These are phyloP conservation scores for Lipomyces sp. DNA, from an alignment of 805 yeast genomes.

Conservation along the genomic window DNA sequence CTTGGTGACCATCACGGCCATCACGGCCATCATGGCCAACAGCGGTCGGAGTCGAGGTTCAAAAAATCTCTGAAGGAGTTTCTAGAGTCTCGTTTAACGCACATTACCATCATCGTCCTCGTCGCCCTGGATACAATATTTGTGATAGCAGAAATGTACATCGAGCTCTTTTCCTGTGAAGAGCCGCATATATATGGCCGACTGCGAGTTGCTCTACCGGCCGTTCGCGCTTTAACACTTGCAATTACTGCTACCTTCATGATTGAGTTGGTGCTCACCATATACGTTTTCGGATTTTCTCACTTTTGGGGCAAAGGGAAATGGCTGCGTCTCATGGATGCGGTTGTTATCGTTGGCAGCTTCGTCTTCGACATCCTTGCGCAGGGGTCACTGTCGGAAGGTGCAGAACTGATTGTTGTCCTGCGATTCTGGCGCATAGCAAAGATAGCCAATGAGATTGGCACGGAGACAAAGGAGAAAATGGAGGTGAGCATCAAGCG, in stretches of 20 bases:
- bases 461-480: neutral
- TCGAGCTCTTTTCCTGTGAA: neutral
- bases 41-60: no score
- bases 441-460: neutral
- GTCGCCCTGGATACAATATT: neutral
- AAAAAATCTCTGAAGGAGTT: neutral
- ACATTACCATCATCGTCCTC: slow-evolving; percentile 1
- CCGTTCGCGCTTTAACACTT: neutral
- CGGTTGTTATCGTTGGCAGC: slow-evolving; percentile 7
- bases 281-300: neutral
- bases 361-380: neutral
- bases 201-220: neutral
- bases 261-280: neutral
- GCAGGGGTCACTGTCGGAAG: slow-evolving; percentile 1
- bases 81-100: neutral
- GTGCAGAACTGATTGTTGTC: slow-evolving; percentile 3
- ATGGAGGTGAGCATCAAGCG: neutral
- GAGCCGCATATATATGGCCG: neutral
- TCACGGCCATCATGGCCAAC: no score
- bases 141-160: neutral
- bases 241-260: neutral
- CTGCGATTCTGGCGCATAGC: slow-evolving; percentile 10
- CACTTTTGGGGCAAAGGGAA: neutral
- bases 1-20: no score
- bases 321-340: neutral